Evolutionary conservation across 441 rosid genomes (phyloP).

Genomic region (Theobroma grandiflorum): DNA sequence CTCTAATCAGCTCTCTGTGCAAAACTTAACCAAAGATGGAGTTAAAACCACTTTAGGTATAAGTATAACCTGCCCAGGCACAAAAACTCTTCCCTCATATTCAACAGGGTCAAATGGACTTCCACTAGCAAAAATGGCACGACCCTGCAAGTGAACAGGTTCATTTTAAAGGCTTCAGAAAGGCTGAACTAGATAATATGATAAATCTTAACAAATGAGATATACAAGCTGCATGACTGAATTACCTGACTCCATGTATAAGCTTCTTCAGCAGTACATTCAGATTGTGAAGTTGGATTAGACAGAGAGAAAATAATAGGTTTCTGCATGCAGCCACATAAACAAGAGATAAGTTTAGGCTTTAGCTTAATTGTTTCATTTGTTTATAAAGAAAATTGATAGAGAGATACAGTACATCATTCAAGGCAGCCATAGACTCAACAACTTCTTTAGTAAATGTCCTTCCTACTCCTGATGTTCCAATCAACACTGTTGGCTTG

Average conservation of each 20-base stretch:
- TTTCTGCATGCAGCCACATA: conserved; percentile 53
- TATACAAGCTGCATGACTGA: neutral
- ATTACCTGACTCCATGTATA: conserved; percentile 85
- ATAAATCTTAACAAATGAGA: neutral
- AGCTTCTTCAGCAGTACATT: conserved; percentile 93
- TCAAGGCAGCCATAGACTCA: conserved; percentile 78
- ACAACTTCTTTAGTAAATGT: conserved; percentile 88
- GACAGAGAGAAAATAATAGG: conserved; percentile 90
- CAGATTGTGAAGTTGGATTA: conserved; percentile 93
- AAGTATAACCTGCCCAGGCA: conserved; percentile 77
- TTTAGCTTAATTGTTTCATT: conserved; percentile 10
- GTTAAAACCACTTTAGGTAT: neutral
- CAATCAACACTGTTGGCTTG: conserved; percentile 91
- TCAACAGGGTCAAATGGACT: conserved; percentile 83
- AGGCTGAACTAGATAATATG: conserved; percentile 5
- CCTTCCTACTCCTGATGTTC: conserved; percentile 91
- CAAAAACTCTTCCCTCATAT: conserved; percentile 57
- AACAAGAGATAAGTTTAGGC: conserved; percentile 3
- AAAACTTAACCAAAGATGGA: neutral
- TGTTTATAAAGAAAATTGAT: conserved; percentile 23
- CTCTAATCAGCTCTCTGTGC: conserved; percentile 7
- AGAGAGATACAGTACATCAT: conserved; percentile 46
- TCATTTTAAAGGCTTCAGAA: conserved; percentile 11
- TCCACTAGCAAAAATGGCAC: conserved; percentile 88
- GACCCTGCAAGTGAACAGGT: conserved; percentile 58